A percentile compares a stretch with the other conserved stretches of the same genome.
Evolutionary conservation across 352 stramenopile species (phyloP).

Genomic region (Vaucheria bursata): DNA sequence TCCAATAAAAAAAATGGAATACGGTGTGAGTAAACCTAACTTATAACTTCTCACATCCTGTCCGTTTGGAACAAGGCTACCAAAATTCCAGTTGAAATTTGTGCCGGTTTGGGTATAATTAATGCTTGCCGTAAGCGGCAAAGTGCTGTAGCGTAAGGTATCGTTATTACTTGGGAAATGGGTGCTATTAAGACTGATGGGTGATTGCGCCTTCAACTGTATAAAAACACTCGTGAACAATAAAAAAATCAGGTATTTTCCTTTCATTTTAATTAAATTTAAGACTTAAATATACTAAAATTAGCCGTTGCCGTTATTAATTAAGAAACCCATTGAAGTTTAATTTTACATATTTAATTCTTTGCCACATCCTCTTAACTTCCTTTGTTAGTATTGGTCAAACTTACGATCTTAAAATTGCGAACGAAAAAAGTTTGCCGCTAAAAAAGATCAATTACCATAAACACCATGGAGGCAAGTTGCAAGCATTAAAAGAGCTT

Average conservation of each 20-base stretch:
- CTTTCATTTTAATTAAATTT: neutral
- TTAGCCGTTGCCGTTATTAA: neutral
- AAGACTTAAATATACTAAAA: slow-evolving; percentile 2
- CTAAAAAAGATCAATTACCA: neutral
- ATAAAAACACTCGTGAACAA: neutral
- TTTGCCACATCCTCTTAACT: neutral
- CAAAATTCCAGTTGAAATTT: neutral
- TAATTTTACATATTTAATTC: neutral
- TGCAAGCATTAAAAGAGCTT: slow-evolving; percentile 2
- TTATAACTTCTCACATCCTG: neutral
- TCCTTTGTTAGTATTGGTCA: neutral
- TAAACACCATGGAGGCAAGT: neutral
- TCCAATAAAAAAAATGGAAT: neutral
- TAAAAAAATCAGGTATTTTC: neutral
- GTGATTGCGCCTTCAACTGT: neutral
- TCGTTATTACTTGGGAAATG: neutral
- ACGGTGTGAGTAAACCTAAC: neutral
- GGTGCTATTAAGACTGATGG: neutral
- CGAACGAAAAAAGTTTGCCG: neutral
- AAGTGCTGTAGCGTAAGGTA: neutral
- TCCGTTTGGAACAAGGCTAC: neutral
- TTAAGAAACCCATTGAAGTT: neutral
- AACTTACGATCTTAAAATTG: neutral
- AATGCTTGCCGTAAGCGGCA: neutral
- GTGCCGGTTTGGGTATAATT: neutral